Evolutionary conservation across 2,329 filamentous ascomycete species (phyloP).

Genomic region (Colletotrichum tabaci): DNA sequence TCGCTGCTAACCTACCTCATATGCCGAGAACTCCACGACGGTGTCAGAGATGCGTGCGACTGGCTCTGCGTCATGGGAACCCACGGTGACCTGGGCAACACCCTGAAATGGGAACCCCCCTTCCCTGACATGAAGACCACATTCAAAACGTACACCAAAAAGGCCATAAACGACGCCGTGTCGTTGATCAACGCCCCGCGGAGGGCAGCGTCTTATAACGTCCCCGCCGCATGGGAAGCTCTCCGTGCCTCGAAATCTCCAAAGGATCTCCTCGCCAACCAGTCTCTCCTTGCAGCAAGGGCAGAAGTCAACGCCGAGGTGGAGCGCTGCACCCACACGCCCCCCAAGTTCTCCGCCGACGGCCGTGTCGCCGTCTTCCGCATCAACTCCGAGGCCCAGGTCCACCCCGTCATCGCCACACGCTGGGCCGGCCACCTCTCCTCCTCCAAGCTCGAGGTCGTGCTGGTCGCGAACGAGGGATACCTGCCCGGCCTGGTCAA

Average conservation of each 20-base stretch:
- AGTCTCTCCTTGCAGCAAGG: conserved; percentile 66
- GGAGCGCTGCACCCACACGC: conserved; percentile 71
- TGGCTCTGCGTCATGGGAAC: conserved; percentile 78
- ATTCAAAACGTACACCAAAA: conserved; percentile 74
- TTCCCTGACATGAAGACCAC: conserved; percentile 76
- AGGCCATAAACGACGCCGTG: conserved; percentile 73
- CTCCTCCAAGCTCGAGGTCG: conserved; percentile 72
- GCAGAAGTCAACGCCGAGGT: conserved; percentile 74
- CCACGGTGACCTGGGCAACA: conserved; percentile 76
- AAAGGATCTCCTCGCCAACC: conserved; percentile 64
- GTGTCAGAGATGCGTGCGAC: conserved; percentile 64
- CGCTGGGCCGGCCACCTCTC: conserved; percentile 75
- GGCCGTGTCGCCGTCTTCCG: conserved; percentile 74
- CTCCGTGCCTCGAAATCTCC: conserved; percentile 67
- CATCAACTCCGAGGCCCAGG: conserved; percentile 72
- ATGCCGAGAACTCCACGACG: conserved; percentile 69
- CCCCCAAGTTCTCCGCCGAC: conserved; percentile 75
- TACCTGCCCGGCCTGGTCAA: conserved; percentile 76
- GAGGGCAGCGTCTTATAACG: conserved; percentile 72
- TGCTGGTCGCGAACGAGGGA: conserved; percentile 77
- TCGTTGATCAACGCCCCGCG: conserved; percentile 76
- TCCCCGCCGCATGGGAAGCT: conserved; percentile 72
- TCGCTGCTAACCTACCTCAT: conserved; percentile 76
- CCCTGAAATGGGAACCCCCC: conserved; percentile 75
- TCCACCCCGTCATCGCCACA: conserved; percentile 78